phyloP scores from a whole-genome alignment of 371 early-diverging fungal genomes.

The Mucor irregularis region DNA sequence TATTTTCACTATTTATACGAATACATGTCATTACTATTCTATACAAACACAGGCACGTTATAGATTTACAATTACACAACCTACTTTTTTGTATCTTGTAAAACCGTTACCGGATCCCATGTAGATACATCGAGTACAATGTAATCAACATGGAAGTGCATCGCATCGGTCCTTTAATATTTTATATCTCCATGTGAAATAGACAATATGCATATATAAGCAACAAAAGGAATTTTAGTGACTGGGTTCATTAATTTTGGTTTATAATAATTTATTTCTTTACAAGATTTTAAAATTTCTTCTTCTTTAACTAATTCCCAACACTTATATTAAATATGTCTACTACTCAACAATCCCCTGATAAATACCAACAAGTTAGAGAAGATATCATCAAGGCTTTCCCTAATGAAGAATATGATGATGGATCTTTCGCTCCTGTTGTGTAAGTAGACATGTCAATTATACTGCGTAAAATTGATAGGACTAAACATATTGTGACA shows the following conservation, averaged over 20 bases:
- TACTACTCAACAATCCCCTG: slow-evolving; percentile 39
- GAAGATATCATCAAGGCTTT: slow-evolving; percentile 63
- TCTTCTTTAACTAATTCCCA: background rate
- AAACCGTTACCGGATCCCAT: too few species aligned
- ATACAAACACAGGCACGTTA: too few species aligned
- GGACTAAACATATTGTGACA: background rate
- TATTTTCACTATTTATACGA: too few species aligned
- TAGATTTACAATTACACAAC: too few species aligned
- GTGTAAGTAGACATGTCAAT: slow-evolving; percentile 39
- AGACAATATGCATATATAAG: slow-evolving; percentile 25
- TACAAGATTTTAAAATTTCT: background rate
- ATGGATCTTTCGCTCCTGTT: slow-evolving; percentile 82
- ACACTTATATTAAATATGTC: slow-evolving; percentile 32
- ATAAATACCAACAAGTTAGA: slow-evolving; percentile 52
- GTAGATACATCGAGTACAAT: background rate
- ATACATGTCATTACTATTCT: too few species aligned
- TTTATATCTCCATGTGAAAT: slow-evolving; percentile 24
- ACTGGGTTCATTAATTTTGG: slow-evolving; percentile 10
- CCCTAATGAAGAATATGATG: slow-evolving; percentile 73
- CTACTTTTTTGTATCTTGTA: too few species aligned
- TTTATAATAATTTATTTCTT: background rate
- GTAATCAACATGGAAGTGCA: background rate
- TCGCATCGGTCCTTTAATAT: background rate
- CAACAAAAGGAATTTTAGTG: slow-evolving; percentile 16
- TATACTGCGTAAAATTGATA: background rate